Evolutionary conservation across 2,329 filamentous ascomycete species (phyloP).

Genomic region (Aspergillus floridensis): DNA sequence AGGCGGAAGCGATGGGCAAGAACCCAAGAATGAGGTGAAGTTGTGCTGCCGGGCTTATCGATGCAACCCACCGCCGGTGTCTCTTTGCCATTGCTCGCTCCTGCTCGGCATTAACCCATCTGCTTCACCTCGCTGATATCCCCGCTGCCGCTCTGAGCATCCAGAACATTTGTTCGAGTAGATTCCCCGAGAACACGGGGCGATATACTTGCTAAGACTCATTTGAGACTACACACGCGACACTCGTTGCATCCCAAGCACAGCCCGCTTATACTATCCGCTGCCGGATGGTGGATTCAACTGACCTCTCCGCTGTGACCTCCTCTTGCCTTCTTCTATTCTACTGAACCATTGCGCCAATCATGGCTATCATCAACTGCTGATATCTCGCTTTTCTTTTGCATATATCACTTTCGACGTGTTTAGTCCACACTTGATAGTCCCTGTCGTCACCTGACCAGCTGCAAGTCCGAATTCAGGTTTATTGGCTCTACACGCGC

Average conservation of each 20-base stretch:
- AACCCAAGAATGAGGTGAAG: too few relatives aligned
- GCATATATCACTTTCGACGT: not conserved
- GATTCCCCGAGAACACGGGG: not conserved
- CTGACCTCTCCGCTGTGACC: not conserved
- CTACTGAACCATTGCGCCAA: not conserved
- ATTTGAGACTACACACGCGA: not conserved
- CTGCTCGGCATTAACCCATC: not conserved
- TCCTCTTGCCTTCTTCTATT: not conserved
- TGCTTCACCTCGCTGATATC: not conserved
- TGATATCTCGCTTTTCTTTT: not conserved
- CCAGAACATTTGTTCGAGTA: not conserved
- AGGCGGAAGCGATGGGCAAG: not conserved
- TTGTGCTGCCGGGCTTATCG: not conserved
- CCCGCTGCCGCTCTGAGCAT: not conserved
- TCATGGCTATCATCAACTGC: not conserved
- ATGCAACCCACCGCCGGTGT: not conserved
- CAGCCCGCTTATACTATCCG: not conserved
- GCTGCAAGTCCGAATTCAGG: not conserved
- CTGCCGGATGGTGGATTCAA: not conserved
- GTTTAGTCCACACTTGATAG: not conserved
- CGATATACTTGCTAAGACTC: not conserved
- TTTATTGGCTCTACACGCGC: not conserved
- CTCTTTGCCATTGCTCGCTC: not conserved
- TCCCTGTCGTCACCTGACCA: not conserved
- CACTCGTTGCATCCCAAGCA: not conserved